Conservation (phyloP, 352 stramenopile genomes). For the Globisporangium ultimum region DNA sequence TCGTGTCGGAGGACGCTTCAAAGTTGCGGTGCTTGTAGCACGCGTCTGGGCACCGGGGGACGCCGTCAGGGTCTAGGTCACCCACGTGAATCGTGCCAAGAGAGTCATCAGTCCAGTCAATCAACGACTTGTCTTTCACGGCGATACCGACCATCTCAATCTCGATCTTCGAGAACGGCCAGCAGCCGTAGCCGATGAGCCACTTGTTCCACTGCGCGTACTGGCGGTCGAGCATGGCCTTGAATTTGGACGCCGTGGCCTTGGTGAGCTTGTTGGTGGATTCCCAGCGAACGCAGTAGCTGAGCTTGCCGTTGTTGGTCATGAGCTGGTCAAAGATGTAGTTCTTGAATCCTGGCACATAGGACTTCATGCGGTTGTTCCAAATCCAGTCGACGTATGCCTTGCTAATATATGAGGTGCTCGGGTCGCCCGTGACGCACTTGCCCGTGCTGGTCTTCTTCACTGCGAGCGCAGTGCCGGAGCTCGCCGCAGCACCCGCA, state of each 20-base stretch:
- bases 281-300: conserved; percentile 49
- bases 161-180: conserved; percentile 32
- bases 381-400: conserved; percentile 23
- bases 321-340: conserved; percentile 48
- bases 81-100: conserved; percentile 29
- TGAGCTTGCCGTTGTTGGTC: conserved; percentile 33
- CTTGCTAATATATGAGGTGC: conserved; percentile 21
- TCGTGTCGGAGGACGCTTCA: conserved; percentile 27
- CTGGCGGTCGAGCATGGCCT: conserved; percentile 38
- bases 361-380: conserved; percentile 19
- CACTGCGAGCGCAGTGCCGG: neutral
- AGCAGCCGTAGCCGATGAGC: conserved; percentile 31
- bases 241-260: conserved; percentile 34
- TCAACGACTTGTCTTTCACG: conserved; percentile 29
- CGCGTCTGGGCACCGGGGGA: conserved; percentile 24
- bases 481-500: neutral
- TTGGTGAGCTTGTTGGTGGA: conserved; percentile 41
- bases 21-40: conserved; percentile 42
- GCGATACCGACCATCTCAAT: conserved; percentile 42
- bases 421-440: conserved; percentile 21
- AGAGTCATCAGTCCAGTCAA: conserved; percentile 39
- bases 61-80: conserved; percentile 21
- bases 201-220: conserved; percentile 36
- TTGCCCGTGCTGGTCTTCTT: conserved; percentile 9
- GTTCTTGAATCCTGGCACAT: conserved; percentile 11